Evolutionary conservation across 768 basidiomycete species (phyloP).

Genomic region (Kwoniella dendrophila): DNA sequence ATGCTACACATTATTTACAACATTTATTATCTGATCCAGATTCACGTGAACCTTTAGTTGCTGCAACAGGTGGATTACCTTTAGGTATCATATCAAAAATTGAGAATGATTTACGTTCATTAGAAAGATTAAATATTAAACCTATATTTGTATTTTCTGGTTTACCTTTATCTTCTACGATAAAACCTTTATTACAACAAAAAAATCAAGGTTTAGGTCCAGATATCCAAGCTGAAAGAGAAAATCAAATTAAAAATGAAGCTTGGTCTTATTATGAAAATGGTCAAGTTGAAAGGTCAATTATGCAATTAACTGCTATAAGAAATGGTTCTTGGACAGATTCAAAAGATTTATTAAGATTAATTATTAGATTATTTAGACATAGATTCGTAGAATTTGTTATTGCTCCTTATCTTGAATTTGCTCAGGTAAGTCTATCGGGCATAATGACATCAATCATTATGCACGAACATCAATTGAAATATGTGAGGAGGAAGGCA

Average conservation of each 20-base stretch:
- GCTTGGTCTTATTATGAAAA: constrained; percentile 94
- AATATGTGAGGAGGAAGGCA: too few species aligned
- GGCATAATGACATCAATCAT: too few species aligned
- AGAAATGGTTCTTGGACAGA: constrained; percentile 61
- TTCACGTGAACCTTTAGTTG: constrained; percentile 85
- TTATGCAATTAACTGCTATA: constrained; percentile 76
- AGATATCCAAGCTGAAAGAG: constrained; percentile 40
- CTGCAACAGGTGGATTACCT: constrained; percentile 92
- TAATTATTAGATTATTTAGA: constrained; percentile 87
- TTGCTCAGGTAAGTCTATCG: constrained; percentile 93
- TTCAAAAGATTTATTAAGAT: constrained; percentile 93
- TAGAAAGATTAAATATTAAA: constrained; percentile 91
- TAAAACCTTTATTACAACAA: too few species aligned
- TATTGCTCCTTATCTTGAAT: constrained; percentile 90
- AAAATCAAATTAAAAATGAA: constrained; percentile 57
- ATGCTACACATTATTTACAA: constrained; percentile 87
- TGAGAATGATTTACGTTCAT: constrained; percentile 83
- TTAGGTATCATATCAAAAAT: constrained; percentile 74
- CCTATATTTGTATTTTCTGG: constrained; percentile 99
- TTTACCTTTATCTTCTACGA: constrained; percentile 74
- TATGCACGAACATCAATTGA: too few species aligned
- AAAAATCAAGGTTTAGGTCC: constrained; percentile 68
- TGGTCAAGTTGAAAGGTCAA: constrained; percentile 85
- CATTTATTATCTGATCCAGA: constrained; percentile 67
- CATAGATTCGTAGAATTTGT: constrained; percentile 95